Base-by-base conservation (phyloP, 2,329 filamentous ascomycete species). In the Scleromitrula shiraiana region DNA sequence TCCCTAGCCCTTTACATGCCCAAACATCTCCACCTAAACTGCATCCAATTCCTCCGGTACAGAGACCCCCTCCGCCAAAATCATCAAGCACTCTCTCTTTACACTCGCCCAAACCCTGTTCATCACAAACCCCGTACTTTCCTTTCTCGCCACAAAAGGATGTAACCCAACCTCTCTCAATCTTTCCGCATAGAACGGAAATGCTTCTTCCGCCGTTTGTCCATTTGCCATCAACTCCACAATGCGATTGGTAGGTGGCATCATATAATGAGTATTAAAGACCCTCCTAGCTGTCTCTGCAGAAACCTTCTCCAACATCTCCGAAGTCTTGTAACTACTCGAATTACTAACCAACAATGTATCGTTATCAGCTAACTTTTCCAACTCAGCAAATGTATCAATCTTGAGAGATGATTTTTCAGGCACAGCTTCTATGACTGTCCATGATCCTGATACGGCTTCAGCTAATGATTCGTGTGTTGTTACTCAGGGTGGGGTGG, bases 311-410 rank as follows among this genome's bases (percentile, higher is more conserved):
- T 67, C 58, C 1, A 72, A 43, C 24, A 73, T 70, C 41, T 72
- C 69, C 0, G 61, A 59, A 17, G 68, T 70, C 6, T 65, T 64
- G 52, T 70, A 72, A 42, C 70, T 72, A 49, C 70, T 72, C 1
- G 71, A 73, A 44, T 74, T 74, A 0, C 69, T 71, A 0, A 68
- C 70, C 37, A 74, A 65, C 5, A 72, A 67, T 0, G 65, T 65
- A 1, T 65, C 60, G 0, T 58, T 49, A 0, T 59, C 55, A 0
- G 70, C 64, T 2, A 67, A 39, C 1, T 59, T 49, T 52, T 72
- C 71, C 2, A 74, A 58, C 19, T 71, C 55, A 0, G 50, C 36
- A 20, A 74, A 64, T 4, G 70, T 58, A 2, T 61, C 54, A 38
- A 59, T 64, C 52, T 74, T 74, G n/a, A 72, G 55, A 0, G 58